Percentiles rank a stretch among this genome's conserved stretches.
These are phyloP conservation scores for Fusarium verrucosum DNA, from an alignment of 2,329 filamentous ascomycete genomes.

Conservation along the genomic window DNA sequence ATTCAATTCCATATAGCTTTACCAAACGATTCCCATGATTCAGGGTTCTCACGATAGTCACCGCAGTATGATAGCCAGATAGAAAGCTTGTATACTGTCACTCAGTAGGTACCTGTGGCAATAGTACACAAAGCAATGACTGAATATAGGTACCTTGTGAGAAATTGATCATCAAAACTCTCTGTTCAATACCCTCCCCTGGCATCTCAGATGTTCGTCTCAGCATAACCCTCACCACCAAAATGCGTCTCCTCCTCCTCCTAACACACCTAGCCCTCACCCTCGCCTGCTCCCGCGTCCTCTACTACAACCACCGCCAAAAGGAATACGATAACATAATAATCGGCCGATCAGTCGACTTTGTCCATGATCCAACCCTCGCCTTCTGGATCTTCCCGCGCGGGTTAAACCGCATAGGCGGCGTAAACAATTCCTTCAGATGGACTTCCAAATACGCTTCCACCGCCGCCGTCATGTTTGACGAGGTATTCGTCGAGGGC, in stretches of 20 bases:
- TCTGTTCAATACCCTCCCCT: background rate
- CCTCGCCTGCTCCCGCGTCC: slow-evolving; percentile 13
- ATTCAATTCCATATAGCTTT: no score
- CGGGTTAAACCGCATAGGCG: slow-evolving; percentile 17
- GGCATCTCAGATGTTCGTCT: background rate
- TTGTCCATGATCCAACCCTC: slow-evolving; percentile 13
- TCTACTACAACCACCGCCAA: background rate
- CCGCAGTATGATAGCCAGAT: no score
- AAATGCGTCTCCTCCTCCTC: background rate
- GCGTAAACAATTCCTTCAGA: slow-evolving; percentile 8
- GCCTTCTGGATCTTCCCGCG: slow-evolving; percentile 27
- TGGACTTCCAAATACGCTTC: slow-evolving; percentile 27
- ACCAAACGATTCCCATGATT: no score
- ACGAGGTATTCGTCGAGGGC: slow-evolving; percentile 24
- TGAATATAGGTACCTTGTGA: no score
- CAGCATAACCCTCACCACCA: background rate
- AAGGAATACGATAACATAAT: background rate
- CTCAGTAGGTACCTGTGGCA: no score
- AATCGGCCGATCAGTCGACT: slow-evolving; percentile 29
- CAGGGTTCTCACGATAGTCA: no score
- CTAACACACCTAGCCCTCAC: background rate
- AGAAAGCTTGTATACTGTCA: no score
- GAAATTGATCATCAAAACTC: background rate
- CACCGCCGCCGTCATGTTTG: slow-evolving; percentile 25
- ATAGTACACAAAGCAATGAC: no score